Base-by-base conservation (phyloP, 1,284 basidiomycete species). In the Paramarasmius palmivorus region DNA sequence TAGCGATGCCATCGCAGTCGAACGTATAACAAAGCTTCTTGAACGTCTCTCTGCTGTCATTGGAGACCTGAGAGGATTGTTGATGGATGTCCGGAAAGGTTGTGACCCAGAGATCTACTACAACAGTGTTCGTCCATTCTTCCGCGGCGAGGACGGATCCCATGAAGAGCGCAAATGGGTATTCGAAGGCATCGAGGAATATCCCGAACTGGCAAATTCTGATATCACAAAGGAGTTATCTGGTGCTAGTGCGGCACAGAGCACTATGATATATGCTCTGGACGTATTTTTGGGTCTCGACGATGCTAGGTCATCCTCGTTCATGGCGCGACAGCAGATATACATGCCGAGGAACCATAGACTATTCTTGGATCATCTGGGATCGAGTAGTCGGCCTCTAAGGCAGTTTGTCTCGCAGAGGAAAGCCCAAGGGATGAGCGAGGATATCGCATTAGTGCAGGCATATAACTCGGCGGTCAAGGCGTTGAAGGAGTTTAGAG, bases 301-400 rank as follows among this genome's bases (percentile, higher is more conserved):
- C 63, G 85, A 88, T 57, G 75, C 75, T 62, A 59, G 62, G 58
- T 63, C 64, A 61, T 68, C 63, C 48, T 78, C 77, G 56, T 90
- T 94, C 70, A 80, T 95, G 46, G 77, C 82, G 37, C 83, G 90
- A 51, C 95, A 95, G 92, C 83, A 89, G 61, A 71, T 74, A 12
- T 96, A 95, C 74, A 95, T 95, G 93, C 91, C 93, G 0, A 80
- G 86, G 3, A 86, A 90, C 59, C 95, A 97, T 67, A 90, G 94
- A 34, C 78, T 79, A 2, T 96, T 97, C 75, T 77, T 96, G 23
- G 75, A 74, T 19, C 92, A 94, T 65, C 80, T 96, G 44, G 73
- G 74, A 23, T 62, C 74, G 1, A 81, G 73, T 61, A 82, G 73
- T 1, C 75, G 78, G 48, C 83, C 74, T 17, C 74, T 82, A 49